A percentile compares a stretch with the other conserved stretches of the same genome.
Evolutionary conservation across 202 grass and related monocot species (phyloP).

Genomic region (Miscanthus sacchariflorus): DNA sequence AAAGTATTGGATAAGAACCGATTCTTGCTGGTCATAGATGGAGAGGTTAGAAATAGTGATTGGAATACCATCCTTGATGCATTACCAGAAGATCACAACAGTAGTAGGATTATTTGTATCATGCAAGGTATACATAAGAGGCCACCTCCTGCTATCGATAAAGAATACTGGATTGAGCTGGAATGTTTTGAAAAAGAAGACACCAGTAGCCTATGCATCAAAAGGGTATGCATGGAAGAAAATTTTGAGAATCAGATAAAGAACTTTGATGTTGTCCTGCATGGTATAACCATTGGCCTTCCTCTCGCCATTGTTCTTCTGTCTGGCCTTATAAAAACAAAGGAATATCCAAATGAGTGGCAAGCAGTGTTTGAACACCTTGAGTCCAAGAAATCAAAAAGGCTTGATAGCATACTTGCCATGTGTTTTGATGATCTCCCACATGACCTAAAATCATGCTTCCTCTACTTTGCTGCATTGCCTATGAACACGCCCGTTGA

Average conservation of each 20-base stretch:
- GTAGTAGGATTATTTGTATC: background rate
- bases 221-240: background rate
- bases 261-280: background rate
- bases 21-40: background rate
- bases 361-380: conserved; percentile 22
- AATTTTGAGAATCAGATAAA: background rate
- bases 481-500: background rate
- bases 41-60: conserved; percentile 15
- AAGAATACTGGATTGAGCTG: background rate
- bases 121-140: background rate
- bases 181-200: background rate
- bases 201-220: background rate
- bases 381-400: background rate
- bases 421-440: conserved; percentile 56
- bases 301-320: conserved; percentile 21
- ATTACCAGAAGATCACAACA: background rate
- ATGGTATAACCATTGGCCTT: background rate
- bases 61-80: background rate
- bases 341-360: conserved; percentile 50
- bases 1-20: background rate
- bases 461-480: conserved; percentile 53
- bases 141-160: background rate
- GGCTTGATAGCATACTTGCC: conserved; percentile 17
- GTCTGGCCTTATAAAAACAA: conserved; percentile 42
- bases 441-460: conserved; percentile 49